phyloP scores from a whole-genome alignment of 768 basidiomycete genomes.

The Sporobolomyces roseus region DNA sequence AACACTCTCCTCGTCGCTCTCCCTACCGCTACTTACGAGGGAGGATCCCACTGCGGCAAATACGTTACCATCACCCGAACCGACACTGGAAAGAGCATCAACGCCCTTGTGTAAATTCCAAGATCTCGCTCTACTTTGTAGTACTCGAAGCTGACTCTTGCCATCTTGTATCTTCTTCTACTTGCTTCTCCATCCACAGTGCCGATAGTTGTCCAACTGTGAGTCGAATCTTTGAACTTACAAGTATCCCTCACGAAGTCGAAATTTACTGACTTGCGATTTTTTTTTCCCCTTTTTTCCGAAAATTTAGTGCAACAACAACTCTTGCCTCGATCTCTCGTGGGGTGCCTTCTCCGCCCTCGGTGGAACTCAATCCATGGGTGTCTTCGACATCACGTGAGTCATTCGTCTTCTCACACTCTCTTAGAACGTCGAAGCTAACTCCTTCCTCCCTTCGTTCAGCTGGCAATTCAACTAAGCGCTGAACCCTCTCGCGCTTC shows the following conservation, averaged over 20 bases:
- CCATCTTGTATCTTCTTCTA: neutral
- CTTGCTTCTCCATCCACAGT: neutral
- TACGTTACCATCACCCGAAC: conserved; percentile 33
- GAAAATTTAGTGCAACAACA: conserved; percentile 15
- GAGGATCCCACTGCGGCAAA: conserved; percentile 41
- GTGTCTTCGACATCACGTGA: conserved; percentile 28
- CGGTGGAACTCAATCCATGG: conserved; percentile 26
- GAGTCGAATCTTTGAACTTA: neutral
- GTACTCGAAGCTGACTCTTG: neutral
- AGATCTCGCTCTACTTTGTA: no score
- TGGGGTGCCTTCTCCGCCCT: conserved; percentile 29
- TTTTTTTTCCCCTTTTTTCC: neutral
- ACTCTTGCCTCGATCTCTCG: conserved; percentile 28
- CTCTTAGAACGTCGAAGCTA: neutral
- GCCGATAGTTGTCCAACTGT: neutral
- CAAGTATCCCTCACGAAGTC: neutral
- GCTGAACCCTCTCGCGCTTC: neutral
- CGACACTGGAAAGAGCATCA: conserved; percentile 34
- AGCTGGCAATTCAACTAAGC: conserved; percentile 5
- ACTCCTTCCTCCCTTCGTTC: neutral
- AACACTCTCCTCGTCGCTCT: conserved; percentile 28
- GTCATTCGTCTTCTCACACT: neutral
- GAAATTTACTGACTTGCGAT: neutral
- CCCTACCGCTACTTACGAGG: conserved; percentile 35
- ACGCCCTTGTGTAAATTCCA: conserved; percentile 21